Conservation (phyloP, 2,329 filamentous ascomycete species). For the Clonostachys solani region DNA sequence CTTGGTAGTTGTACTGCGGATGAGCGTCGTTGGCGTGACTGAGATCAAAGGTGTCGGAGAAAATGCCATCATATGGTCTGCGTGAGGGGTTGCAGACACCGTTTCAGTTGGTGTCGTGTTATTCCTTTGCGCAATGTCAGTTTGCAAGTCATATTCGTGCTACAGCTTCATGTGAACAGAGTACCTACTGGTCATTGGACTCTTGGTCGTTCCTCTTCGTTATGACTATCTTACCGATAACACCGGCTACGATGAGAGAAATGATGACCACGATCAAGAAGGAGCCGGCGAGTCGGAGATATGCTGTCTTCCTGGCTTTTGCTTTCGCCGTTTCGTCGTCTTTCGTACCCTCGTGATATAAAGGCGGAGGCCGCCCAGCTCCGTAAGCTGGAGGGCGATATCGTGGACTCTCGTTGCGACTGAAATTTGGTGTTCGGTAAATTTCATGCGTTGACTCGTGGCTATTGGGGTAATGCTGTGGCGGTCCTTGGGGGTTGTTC, state of each 20-base stretch:
- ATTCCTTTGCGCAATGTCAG: too few relatives aligned
- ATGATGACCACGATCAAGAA: conserved; percentile 4
- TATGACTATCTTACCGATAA: conserved; percentile 3
- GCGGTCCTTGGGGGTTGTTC: conserved; percentile 5
- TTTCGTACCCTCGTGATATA: conserved; percentile 1
- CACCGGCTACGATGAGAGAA: conserved; percentile 4
- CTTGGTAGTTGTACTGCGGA: too few relatives aligned
- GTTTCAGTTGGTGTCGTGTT: too few relatives aligned
- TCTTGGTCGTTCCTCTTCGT: too few relatives aligned
- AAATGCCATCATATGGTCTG: too few relatives aligned
- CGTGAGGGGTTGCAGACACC: too few relatives aligned
- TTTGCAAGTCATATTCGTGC: too few relatives aligned
- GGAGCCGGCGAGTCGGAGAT: conserved; percentile 1
- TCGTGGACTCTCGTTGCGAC: background rate
- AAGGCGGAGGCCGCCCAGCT: conserved; percentile 1
- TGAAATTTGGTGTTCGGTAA: conserved; percentile 3
- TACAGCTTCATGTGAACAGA: too few relatives aligned
- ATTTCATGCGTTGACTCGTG: conserved; percentile 5
- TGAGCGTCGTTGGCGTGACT: too few relatives aligned
- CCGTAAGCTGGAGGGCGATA: conserved; percentile 3
- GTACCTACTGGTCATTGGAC: too few relatives aligned
- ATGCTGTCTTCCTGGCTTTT: conserved; percentile 2
- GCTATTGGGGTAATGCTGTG: conserved; percentile 4
- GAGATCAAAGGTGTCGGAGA: too few relatives aligned
- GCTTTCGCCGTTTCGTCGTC: background rate